Conservation (phyloP, 2,329 filamentous ascomycete genomes). For the Aspergillus sp. region DNA sequence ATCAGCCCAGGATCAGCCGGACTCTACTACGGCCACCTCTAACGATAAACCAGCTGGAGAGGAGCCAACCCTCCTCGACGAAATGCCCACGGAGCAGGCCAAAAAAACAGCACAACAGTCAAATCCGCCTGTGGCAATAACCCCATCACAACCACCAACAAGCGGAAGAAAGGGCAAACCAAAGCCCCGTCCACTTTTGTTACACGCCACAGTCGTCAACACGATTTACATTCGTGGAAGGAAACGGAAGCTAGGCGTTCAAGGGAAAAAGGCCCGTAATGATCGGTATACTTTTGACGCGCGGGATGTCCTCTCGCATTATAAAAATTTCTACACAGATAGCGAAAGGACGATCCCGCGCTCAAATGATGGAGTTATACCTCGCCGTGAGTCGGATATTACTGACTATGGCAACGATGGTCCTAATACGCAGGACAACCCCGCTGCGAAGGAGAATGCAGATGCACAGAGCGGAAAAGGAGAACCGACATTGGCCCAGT, state of each 20-base stretch:
- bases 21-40: background rate
- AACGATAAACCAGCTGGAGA: too few relatives aligned
- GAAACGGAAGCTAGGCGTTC: constrained; percentile 10
- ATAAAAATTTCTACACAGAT: constrained; percentile 37
- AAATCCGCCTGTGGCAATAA: background rate
- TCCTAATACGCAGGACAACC: background rate
- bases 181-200: constrained; percentile 57
- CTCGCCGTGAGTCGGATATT: background rate
- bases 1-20: background rate
- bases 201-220: constrained; percentile 86
- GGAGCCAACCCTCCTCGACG: too few relatives aligned
- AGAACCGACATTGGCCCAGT: background rate
- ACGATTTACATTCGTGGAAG: constrained; percentile 65
- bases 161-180: constrained; percentile 25
- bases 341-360: constrained; percentile 21
- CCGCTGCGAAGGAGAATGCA: background rate
- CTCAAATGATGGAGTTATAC: background rate
- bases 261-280: constrained; percentile 15
- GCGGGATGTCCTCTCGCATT: constrained; percentile 31
- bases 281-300: constrained; percentile 50
- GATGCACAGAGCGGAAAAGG: background rate
- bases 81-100: too few relatives aligned
- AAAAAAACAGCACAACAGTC: background rate
- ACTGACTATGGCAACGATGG: background rate
- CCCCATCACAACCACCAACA: constrained; percentile 11